Evolutionary conservation across 176 grass and related monocot genomes (phyloP), one percentile per base, ranked within the genome.

Genomic region (Bromus sterilis): DNA sequence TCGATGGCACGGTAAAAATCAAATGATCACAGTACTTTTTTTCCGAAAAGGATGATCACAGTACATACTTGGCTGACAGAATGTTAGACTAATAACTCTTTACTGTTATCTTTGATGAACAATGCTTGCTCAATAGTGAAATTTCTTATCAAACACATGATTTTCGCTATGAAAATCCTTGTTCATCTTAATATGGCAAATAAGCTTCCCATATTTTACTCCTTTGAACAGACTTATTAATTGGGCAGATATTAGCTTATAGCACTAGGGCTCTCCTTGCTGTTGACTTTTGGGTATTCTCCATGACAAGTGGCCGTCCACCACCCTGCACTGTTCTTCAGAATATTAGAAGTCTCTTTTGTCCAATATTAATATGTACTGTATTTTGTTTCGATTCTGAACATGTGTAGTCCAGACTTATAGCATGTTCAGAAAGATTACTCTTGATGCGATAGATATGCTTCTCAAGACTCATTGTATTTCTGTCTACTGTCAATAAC

Each of bases 1-100:
- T 97, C 70, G 91, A 94, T 56, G 94, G 82, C 75, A 90, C 87
- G 86, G 94, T 97, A 91, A 89, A 89, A 82, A 11, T 66, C 83
- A 37, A 24, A 69, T 74, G 9, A 8, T 32, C 2, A 66, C 43
- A 31, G 15, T 32, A 53, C 24, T n/a, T n/a, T n/a, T n/a, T n/a
- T n/a, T n/a, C n/a, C n/a, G n/a, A n/a, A n/a, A n/a, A n/a, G n/a
- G n/a, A 69, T 74, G 9, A 8, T 32, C 2, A 66, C 43, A 31
- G 15, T 32, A 53, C 24, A 59, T 51, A 68, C 39, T 87, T 61
- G 12, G 5, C 59, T 82, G 65, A 36, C 23, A 66, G 16, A 36
- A 78, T 72, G 23, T 29, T 55, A 33, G 71, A 16, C 12, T n/a
- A 53, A 40, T 49, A 76, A 20, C 3, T 25, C 18, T 66, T 15